These are phyloP conservation scores for Aspergillus sp. DNA, from an alignment of 2,329 filamentous ascomycete species.

Conservation along the genomic window DNA sequence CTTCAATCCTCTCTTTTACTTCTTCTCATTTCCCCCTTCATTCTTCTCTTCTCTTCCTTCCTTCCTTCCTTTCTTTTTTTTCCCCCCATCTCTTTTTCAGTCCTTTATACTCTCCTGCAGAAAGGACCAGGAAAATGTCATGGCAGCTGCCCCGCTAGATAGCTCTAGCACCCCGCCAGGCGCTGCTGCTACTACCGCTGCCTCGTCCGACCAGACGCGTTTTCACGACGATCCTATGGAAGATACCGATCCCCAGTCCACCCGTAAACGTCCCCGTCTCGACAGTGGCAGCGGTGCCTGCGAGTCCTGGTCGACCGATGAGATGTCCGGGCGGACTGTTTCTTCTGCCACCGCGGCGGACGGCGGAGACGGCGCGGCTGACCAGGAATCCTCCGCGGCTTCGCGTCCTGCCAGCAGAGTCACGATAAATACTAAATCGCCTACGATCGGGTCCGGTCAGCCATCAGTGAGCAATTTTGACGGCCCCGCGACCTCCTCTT, in stretches of 20 bases:
- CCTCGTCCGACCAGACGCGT: constrained; percentile 23
- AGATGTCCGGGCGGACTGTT: constrained; percentile 11
- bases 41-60: constrained; percentile 1
- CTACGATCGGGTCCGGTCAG: constrained; percentile 6
- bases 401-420: constrained; percentile 37
- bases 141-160: constrained; percentile 40
- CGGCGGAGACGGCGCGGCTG: constrained; percentile 10
- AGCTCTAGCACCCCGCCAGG: constrained; percentile 36
- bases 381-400: constrained; percentile 20
- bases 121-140: constrained; percentile 29
- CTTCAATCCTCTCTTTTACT: constrained; percentile 5
- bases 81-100: not conserved
- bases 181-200: constrained; percentile 19
- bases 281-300: constrained; percentile 35
- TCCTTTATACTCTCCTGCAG: constrained; percentile 4
- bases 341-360: constrained; percentile 14
- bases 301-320: constrained; percentile 26
- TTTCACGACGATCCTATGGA: constrained; percentile 31
- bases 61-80: constrained; percentile 3
- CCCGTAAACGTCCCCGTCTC: constrained; percentile 41
- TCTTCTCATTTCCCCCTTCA: constrained; percentile 1
- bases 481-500: constrained; percentile 9
- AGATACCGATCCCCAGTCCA: constrained; percentile 30
- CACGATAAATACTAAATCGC: constrained; percentile 41
- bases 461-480: constrained; percentile 1